Evolutionary conservation across 495 filamentous ascomycete genomes (phyloP), one percentile per base, ranked within the genome.

Genomic region (Annulohypoxylon moriforme): DNA sequence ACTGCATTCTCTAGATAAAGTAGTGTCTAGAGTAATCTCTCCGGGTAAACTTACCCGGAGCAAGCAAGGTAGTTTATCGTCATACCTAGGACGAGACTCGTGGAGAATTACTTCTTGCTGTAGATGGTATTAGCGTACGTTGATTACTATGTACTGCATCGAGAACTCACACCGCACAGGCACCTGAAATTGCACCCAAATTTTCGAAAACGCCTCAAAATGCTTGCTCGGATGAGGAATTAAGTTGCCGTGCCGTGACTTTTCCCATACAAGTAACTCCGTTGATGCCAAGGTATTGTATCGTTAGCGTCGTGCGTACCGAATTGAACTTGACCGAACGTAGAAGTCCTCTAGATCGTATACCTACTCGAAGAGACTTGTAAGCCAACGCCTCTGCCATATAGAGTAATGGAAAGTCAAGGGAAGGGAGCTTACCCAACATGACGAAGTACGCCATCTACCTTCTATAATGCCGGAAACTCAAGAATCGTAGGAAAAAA

Each of bases 41-140:
- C 57, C 57, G 47, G 64, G 24, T 67, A n/a, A 20, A 53, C 16
- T 40, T 42, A 53, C 55, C 47, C 65, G 47, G 60, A 68, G 38
- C 25, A 27, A 8, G 22, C 61, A 33, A 59, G 71, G 71, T 66
- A 55, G 65, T 73, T 73, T 73, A 73, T 22, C 71, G 71, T 73
- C 71, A 22, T 73, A 66, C 71, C 71, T 60, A 73, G 71, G 71
- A 73, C 71, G 71, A 69, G 20, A 56, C 56, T 42, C 56, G 49
- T 62, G 33, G 62, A 34, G 38, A 68, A 27, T 62, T 49, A 27
- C 47, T 34, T 40, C 16, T 27, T 34, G 52, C 36, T 46, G 14
- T 34, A 0, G 31, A 22, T 4, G 8, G 33, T 14, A 34, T 68
- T 61, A 68, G 64, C 40, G 20, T 13, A 18, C 24, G 11, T n/a